A percentile compares a stretch with the other conserved stretches of the same genome.
phyloP scores from a whole-genome alignment of 1,284 basidiomycete genomes.

The Boletus semigastroideus region DNA sequence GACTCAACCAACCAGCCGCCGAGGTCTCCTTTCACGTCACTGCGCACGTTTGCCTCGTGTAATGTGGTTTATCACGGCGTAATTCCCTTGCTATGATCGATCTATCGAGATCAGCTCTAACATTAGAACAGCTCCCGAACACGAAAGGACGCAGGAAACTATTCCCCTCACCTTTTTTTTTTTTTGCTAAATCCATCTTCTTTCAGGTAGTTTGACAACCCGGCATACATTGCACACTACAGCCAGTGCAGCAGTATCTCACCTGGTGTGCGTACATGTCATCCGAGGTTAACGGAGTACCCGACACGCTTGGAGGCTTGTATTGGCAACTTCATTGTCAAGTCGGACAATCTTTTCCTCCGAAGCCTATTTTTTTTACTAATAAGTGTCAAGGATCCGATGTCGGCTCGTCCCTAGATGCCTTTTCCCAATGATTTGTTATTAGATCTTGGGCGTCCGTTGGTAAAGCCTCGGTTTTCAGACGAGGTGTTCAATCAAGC shows the following conservation, averaged over 20 bases:
- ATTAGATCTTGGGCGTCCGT: conserved; percentile 4
- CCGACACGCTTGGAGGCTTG: background rate
- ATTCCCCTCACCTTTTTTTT: background rate
- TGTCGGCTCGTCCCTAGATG: conserved; percentile 2
- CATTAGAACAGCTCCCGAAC: conserved; percentile 1
- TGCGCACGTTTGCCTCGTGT: conserved; percentile 13
- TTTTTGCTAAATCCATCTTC: background rate
- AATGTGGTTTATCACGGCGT: conserved; percentile 4
- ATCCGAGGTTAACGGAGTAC: conserved; percentile 9
- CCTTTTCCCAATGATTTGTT: background rate
- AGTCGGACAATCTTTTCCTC: conserved; percentile 2
- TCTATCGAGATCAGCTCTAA: conserved; percentile 8
- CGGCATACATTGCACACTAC: background rate
- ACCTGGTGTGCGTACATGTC: background rate
- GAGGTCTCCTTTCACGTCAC: conserved; percentile 3
- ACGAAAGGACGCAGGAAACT: conserved; percentile 2
- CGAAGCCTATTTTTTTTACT: background rate
- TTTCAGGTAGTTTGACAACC: conserved; percentile 1
- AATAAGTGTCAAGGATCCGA: conserved; percentile 4
- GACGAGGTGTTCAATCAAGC: conserved; percentile 21
- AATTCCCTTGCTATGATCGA: background rate
- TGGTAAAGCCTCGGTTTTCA: conserved; percentile 24
- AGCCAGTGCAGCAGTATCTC: background rate
- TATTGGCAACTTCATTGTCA: background rate
- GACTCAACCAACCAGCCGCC: background rate